Conservation (phyloP, 1,284 basidiomycete genomes). For the Caloboletus firmus region DNA sequence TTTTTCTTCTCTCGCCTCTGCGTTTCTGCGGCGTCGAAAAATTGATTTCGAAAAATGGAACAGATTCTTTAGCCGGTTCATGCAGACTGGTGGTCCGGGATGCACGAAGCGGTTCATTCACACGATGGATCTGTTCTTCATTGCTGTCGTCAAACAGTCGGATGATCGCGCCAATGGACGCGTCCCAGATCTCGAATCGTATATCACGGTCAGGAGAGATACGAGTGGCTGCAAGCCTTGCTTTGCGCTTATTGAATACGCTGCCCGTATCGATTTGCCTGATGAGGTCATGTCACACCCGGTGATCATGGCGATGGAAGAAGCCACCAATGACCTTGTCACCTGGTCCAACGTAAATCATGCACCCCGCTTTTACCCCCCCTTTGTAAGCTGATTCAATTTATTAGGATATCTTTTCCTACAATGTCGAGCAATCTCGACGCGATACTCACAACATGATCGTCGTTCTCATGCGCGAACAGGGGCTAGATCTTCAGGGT, state of each 20-base stretch:
- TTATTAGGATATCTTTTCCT: slow-evolving; percentile 60
- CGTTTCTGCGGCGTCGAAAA: slow-evolving; percentile 5
- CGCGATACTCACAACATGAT: slow-evolving; percentile 62
- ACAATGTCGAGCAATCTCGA: slow-evolving; percentile 60
- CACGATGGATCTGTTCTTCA: slow-evolving; percentile 53
- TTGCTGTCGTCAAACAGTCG: slow-evolving; percentile 53
- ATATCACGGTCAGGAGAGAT: slow-evolving; percentile 56
- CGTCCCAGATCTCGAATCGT: slow-evolving; percentile 56
- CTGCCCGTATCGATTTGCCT: slow-evolving; percentile 54
- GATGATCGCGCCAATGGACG: slow-evolving; percentile 47
- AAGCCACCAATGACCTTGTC: slow-evolving; percentile 57
- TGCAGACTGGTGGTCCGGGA: slow-evolving; percentile 48
- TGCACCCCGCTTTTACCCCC: not conserved
- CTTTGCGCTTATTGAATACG: slow-evolving; percentile 61
- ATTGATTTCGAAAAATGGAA: slow-evolving; percentile 1
- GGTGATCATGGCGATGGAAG: slow-evolving; percentile 50
- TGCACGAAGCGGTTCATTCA: slow-evolving; percentile 58
- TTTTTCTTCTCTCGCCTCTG: not conserved
- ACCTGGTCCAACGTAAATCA: slow-evolving; percentile 57
- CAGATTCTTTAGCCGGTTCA: slow-evolving; percentile 55
- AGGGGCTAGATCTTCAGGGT: slow-evolving; percentile 47
- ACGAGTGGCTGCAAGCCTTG: slow-evolving; percentile 60
- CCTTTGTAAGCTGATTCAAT: slow-evolving; percentile 8
- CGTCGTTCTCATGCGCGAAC: slow-evolving; percentile 53
- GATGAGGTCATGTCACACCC: slow-evolving; percentile 54